These are phyloP conservation scores for Didymella glomerata DNA, from an alignment of 2,329 filamentous ascomycete genomes.

Conservation along the genomic window DNA sequence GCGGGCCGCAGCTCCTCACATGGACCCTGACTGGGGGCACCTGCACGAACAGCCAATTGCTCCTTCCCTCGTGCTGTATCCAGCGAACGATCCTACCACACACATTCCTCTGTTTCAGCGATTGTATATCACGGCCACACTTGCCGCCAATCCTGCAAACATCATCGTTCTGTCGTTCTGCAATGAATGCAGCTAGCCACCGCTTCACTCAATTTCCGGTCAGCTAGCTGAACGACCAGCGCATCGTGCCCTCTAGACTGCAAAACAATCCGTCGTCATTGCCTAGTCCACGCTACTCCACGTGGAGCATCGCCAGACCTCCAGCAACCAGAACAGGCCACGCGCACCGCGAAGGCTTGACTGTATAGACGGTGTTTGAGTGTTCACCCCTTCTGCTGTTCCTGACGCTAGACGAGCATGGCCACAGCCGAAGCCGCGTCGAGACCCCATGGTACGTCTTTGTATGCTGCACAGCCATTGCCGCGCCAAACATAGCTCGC, in stretches of 20 bases:
- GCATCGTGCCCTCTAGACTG: constrained; percentile 10
- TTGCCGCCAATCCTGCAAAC: neutral
- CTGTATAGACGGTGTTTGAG: neutral
- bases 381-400: constrained; percentile 6
- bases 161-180: neutral
- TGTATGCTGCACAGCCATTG: constrained; percentile 37
- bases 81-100: constrained; percentile 17
- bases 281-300: constrained; percentile 31
- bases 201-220: neutral
- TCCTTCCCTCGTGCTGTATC: constrained; percentile 15
- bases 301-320: constrained; percentile 20
- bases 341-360: constrained; percentile 8
- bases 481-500: constrained; percentile 19
- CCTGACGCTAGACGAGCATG: constrained; percentile 43
- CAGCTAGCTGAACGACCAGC: constrained; percentile 11
- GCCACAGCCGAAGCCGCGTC: constrained; percentile 56
- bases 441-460: constrained; percentile 54
- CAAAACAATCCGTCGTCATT: constrained; percentile 29
- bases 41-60: constrained; percentile 22
- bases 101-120: constrained; percentile 22
- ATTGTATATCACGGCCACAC: constrained; percentile 3
- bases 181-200: constrained; percentile 2
- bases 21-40: constrained; percentile 27
- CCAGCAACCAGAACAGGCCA: constrained; percentile 17
- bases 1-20: constrained; percentile 18